These are phyloP conservation scores for Rhodosorus marinus DNA, from an alignment of 23 red algal species.

Conservation along the genomic window DNA sequence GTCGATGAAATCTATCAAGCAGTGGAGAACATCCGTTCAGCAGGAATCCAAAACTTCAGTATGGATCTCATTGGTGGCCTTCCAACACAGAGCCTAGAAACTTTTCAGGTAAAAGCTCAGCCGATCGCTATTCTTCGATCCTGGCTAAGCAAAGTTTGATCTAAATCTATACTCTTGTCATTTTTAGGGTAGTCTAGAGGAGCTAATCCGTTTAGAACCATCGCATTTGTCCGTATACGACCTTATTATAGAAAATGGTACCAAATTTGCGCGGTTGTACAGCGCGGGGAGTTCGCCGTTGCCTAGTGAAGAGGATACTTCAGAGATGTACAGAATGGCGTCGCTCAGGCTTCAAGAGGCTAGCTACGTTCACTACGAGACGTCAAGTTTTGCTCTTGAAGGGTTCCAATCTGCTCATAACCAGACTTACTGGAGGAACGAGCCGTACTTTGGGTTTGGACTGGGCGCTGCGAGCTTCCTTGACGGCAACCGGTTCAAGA, in stretches of 20 bases:
- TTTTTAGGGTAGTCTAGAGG: not conserved
- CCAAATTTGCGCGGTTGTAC: slow-evolving; percentile 31
- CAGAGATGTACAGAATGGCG: slow-evolving; percentile 38
- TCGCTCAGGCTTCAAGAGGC: slow-evolving; percentile 4
- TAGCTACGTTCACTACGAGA: slow-evolving; percentile 74
- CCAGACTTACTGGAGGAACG: slow-evolving; percentile 64
- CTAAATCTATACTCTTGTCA: too few species aligned
- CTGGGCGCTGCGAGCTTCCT: slow-evolving; percentile 63
- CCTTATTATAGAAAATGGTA: slow-evolving; percentile 53
- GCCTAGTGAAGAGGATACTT: slow-evolving; percentile 42
- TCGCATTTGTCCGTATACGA: slow-evolving; percentile 81
- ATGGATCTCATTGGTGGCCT: slow-evolving; percentile 83
- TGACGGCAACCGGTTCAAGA: slow-evolving; percentile 4
- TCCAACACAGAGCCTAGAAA: slow-evolving; percentile 18
- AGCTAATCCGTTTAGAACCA: slow-evolving; percentile 13
- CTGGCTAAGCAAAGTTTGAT: not conserved
- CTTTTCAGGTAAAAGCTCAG: too few species aligned
- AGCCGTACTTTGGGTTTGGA: slow-evolving; percentile 70
- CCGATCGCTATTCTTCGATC: too few species aligned
- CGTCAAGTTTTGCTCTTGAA: slow-evolving; percentile 42
- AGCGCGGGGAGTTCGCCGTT: slow-evolving; percentile 16
- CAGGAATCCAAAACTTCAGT: slow-evolving; percentile 31
- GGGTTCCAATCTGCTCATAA: slow-evolving; percentile 20
- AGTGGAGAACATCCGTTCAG: slow-evolving; percentile 10
- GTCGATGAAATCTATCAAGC: slow-evolving; percentile 35